phyloP scores from a whole-genome alignment of 257 asterid genomes.

The Gardenia jasminoides region DNA sequence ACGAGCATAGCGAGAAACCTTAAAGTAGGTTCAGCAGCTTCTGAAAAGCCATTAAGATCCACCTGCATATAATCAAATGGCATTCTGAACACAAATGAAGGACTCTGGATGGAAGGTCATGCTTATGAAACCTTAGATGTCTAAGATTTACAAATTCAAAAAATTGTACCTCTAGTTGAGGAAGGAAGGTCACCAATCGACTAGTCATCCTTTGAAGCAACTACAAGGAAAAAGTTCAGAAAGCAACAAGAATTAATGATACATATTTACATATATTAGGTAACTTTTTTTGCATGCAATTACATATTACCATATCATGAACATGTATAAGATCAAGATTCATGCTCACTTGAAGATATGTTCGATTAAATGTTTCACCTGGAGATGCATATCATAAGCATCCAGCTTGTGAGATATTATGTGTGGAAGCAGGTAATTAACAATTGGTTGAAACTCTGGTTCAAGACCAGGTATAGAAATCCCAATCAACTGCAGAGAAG shows the following conservation, averaged over 20 bases:
- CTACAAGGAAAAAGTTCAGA: conserved; percentile 54
- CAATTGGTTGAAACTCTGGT: conserved; percentile 90
- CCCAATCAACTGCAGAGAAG: conserved; percentile 76
- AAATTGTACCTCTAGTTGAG: conserved; percentile 81
- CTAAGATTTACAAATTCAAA: conserved; percentile 16
- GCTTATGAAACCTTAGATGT: conserved; percentile 19
- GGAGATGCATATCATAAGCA: conserved; percentile 74
- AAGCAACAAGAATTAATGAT: conserved; percentile 14
- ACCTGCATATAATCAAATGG: conserved; percentile 51
- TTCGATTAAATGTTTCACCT: conserved; percentile 49
- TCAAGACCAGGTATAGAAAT: conserved; percentile 80
- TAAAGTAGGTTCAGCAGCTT: conserved; percentile 75
- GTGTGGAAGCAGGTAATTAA: conserved; percentile 69
- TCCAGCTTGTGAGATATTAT: conserved; percentile 84
- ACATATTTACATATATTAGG: neutral
- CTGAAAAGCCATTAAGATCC: conserved; percentile 80
- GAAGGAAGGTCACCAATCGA: conserved; percentile 82
- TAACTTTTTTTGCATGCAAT: too few relatives aligned
- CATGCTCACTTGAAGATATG: neutral
- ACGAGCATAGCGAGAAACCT: conserved; percentile 93
- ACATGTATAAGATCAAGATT: neutral
- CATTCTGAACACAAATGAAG: conserved; percentile 26
- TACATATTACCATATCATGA: too few relatives aligned
- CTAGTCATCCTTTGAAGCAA: conserved; percentile 83
- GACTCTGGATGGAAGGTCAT: conserved; percentile 16